A percentile compares a stretch with the other conserved stretches of the same genome.
phyloP scores from a whole-genome alignment of 192 early-diverging fungal species.

The Coemansia sp. region DNA sequence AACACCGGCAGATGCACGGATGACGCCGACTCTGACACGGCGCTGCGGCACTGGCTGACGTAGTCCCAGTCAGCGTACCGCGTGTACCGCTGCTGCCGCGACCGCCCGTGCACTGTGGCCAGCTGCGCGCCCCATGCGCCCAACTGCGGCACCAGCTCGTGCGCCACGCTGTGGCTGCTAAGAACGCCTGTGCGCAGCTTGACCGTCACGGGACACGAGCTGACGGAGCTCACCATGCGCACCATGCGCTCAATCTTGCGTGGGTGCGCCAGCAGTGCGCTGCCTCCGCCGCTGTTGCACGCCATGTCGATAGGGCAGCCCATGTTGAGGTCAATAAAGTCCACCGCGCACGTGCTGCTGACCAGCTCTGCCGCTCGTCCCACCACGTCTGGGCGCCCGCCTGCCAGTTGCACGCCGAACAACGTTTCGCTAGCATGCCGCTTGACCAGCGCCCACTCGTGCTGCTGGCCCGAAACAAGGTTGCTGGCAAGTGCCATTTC shows the following conservation, averaged over 20 bases:
- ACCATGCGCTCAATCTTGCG: conserved; percentile 74
- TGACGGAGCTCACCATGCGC: conserved; percentile 63
- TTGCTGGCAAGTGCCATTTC: conserved; percentile 86
- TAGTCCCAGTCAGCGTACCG: conserved; percentile 91
- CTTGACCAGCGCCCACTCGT: conserved; percentile 79
- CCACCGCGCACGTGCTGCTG: conserved; percentile 63
- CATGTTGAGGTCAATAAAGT: conserved; percentile 96
- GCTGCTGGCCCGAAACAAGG: conserved; percentile 64
- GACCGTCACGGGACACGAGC: conserved; percentile 82
- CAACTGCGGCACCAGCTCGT: conserved; percentile 70
- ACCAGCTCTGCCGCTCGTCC: conserved; percentile 68
- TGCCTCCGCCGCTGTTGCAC: conserved; percentile 77
- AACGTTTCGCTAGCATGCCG: conserved; percentile 84
- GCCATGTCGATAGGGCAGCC: conserved; percentile 95
- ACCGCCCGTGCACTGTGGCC: conserved; percentile 86
- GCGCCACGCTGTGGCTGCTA: conserved; percentile 62
- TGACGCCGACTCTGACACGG: not conserved
- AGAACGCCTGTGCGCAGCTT: conserved; percentile 84
- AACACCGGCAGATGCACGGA: conserved; percentile 58
- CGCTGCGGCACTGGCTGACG: conserved; percentile 61
- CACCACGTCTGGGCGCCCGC: conserved; percentile 58
- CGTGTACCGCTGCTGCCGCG: conserved; percentile 89
- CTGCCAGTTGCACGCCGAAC: conserved; percentile 91
- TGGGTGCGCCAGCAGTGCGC: conserved; percentile 68
- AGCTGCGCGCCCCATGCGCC: conserved; percentile 60